Base-by-base conservation (phyloP, 352 stramenopile genomes). In the Phytophthora citrophthora region DNA sequence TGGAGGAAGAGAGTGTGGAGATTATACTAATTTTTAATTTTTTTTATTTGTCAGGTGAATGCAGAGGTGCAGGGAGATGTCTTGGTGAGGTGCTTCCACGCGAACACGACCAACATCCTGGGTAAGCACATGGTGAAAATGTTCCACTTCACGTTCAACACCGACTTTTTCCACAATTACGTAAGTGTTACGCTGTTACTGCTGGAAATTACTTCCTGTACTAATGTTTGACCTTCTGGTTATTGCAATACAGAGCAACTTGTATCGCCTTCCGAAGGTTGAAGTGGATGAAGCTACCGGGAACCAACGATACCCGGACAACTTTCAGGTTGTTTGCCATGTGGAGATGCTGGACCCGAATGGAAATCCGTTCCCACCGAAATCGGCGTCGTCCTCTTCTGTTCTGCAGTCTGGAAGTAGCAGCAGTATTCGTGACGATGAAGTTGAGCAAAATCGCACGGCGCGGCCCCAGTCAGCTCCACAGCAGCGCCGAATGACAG, bases 71-170 rank as follows among this genome's bases (percentile, higher is more conserved):
- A 91, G 44, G 84, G 84, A 2, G 86, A 95, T 45, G 76, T 86
- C 11, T 23, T 90, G 31, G 76, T 95, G 29, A 70, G 84, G 16
- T 86, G 82, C 38, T 95, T 92, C 59, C 82, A 95, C 31, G 82
- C 86, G 13, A 93, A 89, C 41, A 77, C 73, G 38, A 79, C 72
- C 24, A 83, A 86, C 26, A 89, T 93, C 49, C 60, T 93, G 40
- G 84, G 84, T 26, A 91, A 90, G 61, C 80, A 93, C 69, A 84
- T 92, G 52, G 77, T 88, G 41, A 88, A 91, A 56, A 91, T 94
- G 79, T 93, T 93, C 65, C 86, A 94, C 71, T 86, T 94, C 43
- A 92, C 82, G 11, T 91, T 94, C 54, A 87, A 93, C 59, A 94
- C 86, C 2, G 85, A 91, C 46, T 93, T 93, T 58, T 82, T 92